Evolutionary conservation across 2,329 filamentous ascomycete species (phyloP), one percentile per base, ranked within the genome.

Genomic region (Endoconidiophora polonica): DNA sequence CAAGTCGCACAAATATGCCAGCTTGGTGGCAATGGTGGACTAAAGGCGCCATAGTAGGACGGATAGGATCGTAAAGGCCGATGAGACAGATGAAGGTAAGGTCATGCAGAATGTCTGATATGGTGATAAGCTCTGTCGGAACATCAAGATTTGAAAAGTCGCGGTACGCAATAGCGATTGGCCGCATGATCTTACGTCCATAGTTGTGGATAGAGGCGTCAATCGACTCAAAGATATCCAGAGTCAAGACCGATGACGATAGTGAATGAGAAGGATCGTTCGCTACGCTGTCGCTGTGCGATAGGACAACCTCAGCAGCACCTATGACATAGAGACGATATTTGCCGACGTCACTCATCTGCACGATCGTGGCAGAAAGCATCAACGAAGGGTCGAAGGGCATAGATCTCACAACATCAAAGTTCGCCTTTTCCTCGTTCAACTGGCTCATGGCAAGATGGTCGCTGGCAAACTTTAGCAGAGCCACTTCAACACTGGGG

Each of bases 11-110:
- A 41, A 75, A 74, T 6, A 83, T 79, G 47, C 78, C 78, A 6
- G 79, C 79, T 5, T 71, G 68, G 54, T 79, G 74, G 47, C 77
- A 81, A 49, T 75, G 70, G 46, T 67, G 66, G 3, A 83, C 78
- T 1, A 79, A 77, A 40, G 79, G 68, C 1, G 72, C 67, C 1
- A 82, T 79, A 48, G 76, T 76, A 0, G 68, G 66, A 42, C 79
- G 73, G 2, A 83, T 65, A n/a, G 79, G 79, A 58, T 83, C 79
- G 49, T 79, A 76, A 37, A 83, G 81, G 57, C 79, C 79, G 55
- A 86, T 67, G 7, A 68, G 62, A 14, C 66, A 66, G 40, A 70
- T 58, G 53, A 68, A 68, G 10, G 66, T 63, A 42, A 68, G 56
- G 40, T 58, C 57, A 55, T 53, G 41, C n/a, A 57, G 49, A 7